These are phyloP conservation scores for Aspergillus sp. DNA, from an alignment of 2,329 filamentous ascomycete species.

Conservation along the genomic window DNA sequence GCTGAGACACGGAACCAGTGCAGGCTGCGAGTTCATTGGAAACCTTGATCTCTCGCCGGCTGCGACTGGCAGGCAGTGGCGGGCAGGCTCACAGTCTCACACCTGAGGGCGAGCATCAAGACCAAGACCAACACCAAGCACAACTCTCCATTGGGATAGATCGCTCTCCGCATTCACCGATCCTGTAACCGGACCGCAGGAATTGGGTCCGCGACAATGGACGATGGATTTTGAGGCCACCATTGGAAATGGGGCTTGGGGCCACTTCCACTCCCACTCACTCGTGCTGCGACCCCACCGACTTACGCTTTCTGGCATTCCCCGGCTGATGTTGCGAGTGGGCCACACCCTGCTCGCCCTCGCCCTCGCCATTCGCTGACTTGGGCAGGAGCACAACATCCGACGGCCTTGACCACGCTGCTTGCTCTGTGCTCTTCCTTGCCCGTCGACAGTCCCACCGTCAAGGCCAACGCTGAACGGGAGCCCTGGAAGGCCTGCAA, in stretches of 20 bases:
- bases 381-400: background rate
- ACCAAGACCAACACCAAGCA: background rate
- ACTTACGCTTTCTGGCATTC: constrained; percentile 25
- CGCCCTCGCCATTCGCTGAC: constrained; percentile 14
- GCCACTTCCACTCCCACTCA: constrained; percentile 19
- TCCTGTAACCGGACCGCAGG: constrained; percentile 11
- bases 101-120: background rate
- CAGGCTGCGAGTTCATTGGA: background rate
- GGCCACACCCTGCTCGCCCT: constrained; percentile 9
- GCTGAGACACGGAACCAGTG: background rate
- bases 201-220: constrained; percentile 14
- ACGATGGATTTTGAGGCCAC: constrained; percentile 7
- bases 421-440: background rate
- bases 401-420: background rate
- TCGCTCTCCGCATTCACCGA: constrained; percentile 17
- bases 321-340: constrained; percentile 21
- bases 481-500: background rate
- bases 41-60: background rate
- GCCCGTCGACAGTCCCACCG: background rate
- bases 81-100: background rate
- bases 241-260: constrained; percentile 6
- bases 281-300: constrained; percentile 24
- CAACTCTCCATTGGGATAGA: constrained; percentile 8
- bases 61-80: background rate
- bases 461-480: background rate